Evolutionary conservation across 2,329 filamentous ascomycete genomes (phyloP), one percentile per base, ranked within the genome.

Genomic region (Tolypocladium amazonense): DNA sequence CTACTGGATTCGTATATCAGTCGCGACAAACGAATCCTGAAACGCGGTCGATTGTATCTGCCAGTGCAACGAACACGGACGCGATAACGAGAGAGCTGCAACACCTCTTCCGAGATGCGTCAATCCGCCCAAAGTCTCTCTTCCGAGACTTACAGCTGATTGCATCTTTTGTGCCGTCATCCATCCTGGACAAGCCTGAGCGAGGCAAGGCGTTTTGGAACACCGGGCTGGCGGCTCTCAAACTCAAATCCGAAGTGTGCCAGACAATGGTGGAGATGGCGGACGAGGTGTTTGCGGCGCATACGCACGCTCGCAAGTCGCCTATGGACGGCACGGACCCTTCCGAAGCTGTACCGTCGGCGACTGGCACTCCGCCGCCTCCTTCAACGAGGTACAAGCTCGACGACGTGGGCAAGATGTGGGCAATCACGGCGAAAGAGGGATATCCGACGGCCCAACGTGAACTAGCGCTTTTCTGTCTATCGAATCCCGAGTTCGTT

Each of bases 341-440:
- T 3, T 61, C 69, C 54, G 70, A 70, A 23, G 66, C 69, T 25
- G 69, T 72, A 4, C 69, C 71, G 12, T 72, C 72, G 14, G 65
- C 71, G 18, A 75, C 75, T 2, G 74, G 74, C 39, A 77, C 76
- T 9, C 77, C 78, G 6, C 73, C 79, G 15, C 74, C 77, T 14
- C 75, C 81, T 0, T 76, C 84, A 3, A 81, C 86, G 59, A 82
- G 86, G 55, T 87, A 90, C 73, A 85, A 82, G 60, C 84, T 94
- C 70, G 81, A 85, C 52, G 91, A 97, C 70, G 93, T 92, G 0
- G 92, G 89, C 3, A 85, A 83, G 65, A 94, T 97, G 86, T 91
- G 90, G 80, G 88, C 90, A 63, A 94, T 97, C 70, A 93, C 92
- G 1, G 94, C 94, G 20, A 94, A 92, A 71, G 94, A 99, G 74